Conservation (phyloP, 139 green algal genomes). For the Eudorina sp. region DNA sequence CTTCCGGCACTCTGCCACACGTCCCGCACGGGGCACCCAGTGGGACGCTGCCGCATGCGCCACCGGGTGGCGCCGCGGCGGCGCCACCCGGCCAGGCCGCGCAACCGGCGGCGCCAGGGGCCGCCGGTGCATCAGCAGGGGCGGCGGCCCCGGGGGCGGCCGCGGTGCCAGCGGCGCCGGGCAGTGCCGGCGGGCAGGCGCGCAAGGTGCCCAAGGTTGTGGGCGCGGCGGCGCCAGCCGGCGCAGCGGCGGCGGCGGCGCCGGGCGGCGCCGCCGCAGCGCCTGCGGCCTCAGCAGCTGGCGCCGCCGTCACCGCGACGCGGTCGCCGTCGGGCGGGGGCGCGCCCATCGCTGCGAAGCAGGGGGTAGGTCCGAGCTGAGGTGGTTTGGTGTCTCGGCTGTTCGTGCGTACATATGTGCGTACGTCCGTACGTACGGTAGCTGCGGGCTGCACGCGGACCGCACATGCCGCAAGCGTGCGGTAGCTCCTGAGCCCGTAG, state of each 20-base stretch:
- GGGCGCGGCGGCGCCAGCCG: neutral
- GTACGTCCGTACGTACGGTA: too few relatives aligned
- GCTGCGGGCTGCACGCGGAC: too few relatives aligned
- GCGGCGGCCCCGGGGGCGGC: neutral
- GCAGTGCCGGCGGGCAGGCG: neutral
- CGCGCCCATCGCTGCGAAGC: neutral
- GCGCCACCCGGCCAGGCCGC: too few relatives aligned
- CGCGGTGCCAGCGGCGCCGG: neutral
- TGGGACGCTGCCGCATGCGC: conserved; percentile 2
- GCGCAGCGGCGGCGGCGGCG: neutral
- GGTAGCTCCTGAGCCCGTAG: too few relatives aligned
- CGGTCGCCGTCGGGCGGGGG: neutral
- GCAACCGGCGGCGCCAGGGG: too few relatives aligned
- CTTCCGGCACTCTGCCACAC: conserved; percentile 18
- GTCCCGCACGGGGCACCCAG: neutral
- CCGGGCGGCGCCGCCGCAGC: neutral
- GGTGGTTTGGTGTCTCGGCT: too few relatives aligned
- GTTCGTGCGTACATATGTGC: too few relatives aligned
- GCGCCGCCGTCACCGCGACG: neutral
- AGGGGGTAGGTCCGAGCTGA: neutral
- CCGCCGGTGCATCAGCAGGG: too few relatives aligned
- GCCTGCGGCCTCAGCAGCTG: neutral
- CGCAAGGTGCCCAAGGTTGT: conserved; percentile 39
- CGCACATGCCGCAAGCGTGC: too few relatives aligned
- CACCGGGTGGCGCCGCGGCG: neutral